A percentile compares a stretch with the other conserved stretches of the same genome.
Conservation (phyloP, 345 rosid species). For the Acer campestre region DNA sequence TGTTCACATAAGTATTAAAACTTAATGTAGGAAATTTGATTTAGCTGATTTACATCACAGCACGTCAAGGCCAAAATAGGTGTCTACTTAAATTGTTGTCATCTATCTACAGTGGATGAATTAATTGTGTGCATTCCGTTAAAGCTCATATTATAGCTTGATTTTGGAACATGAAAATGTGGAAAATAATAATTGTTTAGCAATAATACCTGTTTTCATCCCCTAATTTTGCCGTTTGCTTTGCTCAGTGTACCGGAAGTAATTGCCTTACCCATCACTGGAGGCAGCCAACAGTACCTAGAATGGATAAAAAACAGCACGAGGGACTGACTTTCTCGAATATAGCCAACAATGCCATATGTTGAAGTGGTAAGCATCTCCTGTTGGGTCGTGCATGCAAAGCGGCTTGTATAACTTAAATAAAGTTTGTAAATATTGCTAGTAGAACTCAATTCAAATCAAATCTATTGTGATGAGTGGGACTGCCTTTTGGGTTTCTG, state of each 20-base stretch:
- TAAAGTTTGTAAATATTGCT: conserved; percentile 7
- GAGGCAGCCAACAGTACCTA: conserved; percentile 73
- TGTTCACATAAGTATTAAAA: background rate
- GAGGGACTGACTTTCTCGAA: conserved; percentile 51
- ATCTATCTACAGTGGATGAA: background rate
- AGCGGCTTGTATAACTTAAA: conserved; percentile 1
- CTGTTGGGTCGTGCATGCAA: background rate
- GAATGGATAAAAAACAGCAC: conserved; percentile 89
- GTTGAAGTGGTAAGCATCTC: background rate
- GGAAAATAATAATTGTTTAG: background rate
- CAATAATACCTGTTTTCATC: background rate
- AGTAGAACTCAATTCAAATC: too few relatives aligned
- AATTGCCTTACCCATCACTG: conserved; percentile 78
- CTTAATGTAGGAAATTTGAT: background rate
- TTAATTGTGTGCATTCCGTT: background rate
- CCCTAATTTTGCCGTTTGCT: background rate
- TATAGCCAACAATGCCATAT: background rate
- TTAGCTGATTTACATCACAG: background rate
- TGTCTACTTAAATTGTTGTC: background rate
- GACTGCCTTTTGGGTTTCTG: background rate
- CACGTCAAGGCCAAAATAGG: background rate
- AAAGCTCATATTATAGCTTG: background rate
- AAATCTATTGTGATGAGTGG: background rate
- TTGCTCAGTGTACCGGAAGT: conserved; percentile 82
- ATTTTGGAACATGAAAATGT: background rate